Evolutionary conservation across 176 grass and related monocot species (phyloP).

Genomic region (Zea mays): DNA sequence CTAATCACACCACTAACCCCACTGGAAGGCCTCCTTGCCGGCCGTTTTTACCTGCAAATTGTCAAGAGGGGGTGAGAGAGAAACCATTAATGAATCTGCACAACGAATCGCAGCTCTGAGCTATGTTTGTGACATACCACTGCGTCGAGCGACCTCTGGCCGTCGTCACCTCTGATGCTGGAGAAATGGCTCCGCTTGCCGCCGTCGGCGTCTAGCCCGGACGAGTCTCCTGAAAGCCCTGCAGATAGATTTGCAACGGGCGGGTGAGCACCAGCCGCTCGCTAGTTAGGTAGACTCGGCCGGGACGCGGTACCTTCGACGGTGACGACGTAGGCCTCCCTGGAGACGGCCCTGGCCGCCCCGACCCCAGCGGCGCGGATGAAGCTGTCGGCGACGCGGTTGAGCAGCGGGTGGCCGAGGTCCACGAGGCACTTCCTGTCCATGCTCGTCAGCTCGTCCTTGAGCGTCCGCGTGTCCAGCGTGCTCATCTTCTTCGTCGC

Average conservation of each 20-base stretch:
- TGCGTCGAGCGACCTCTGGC: conserved; percentile 75
- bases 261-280: neutral
- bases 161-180: conserved; percentile 59
- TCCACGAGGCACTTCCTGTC: conserved; percentile 62
- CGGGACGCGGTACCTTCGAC: conserved; percentile 41
- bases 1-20: conserved; percentile 49
- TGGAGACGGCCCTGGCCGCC: conserved; percentile 66
- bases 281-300: too few species aligned
- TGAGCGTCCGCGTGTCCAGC: conserved; percentile 63
- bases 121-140: conserved; percentile 37
- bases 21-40: conserved; percentile 82
- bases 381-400: conserved; percentile 81
- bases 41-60: conserved; percentile 59
- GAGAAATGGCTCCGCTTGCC: conserved; percentile 64
- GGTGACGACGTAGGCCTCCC: conserved; percentile 76
- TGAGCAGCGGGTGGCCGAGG: conserved; percentile 83
- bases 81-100: neutral
- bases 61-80: too few species aligned
- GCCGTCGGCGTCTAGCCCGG: conserved; percentile 31
- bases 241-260: neutral
- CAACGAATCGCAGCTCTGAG: neutral
- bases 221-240: conserved; percentile 36
- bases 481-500: conserved; percentile 28
- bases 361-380: conserved; percentile 80
- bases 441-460: conserved; percentile 54